These are phyloP conservation scores for Cyclostephanos invisitatus DNA, from an alignment of 108 stramenopile species.

Conservation along the genomic window DNA sequence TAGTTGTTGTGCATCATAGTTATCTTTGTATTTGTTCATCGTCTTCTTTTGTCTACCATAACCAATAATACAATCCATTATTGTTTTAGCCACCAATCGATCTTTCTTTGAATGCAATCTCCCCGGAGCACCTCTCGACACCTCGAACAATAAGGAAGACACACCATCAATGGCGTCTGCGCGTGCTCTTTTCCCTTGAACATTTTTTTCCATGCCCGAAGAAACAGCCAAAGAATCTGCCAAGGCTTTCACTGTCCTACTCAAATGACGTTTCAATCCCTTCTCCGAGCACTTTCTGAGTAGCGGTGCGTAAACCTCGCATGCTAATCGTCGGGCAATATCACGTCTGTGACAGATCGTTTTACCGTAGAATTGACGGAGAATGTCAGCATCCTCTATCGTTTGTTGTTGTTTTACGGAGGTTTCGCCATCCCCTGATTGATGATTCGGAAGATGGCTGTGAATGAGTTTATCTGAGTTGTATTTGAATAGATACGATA, in stretches of 20 bases:
- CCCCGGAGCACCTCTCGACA: conserved; percentile 68
- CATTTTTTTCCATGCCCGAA: background rate
- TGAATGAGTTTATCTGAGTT: conserved; percentile 61
- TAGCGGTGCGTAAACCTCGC: conserved; percentile 81
- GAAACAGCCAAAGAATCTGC: conserved; percentile 40
- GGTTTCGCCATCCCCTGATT: conserved; percentile 5
- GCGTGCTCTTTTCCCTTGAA: conserved; percentile 48
- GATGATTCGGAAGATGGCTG: conserved; percentile 19
- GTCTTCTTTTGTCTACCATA: conserved; percentile 1
- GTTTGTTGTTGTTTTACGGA: conserved; percentile 18
- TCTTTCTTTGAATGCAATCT: conserved; percentile 74
- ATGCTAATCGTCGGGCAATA: conserved; percentile 67
- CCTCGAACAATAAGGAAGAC: conserved; percentile 68
- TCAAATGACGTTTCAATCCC: conserved; percentile 67
- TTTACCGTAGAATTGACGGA: conserved; percentile 80
- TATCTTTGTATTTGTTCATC: background rate
- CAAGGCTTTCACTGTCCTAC: conserved; percentile 70
- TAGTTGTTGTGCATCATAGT: conserved; percentile 14
- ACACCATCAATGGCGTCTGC: conserved; percentile 81
- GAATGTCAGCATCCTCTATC: conserved; percentile 55
- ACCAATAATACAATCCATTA: conserved; percentile 53
- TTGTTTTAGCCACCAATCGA: conserved; percentile 48
- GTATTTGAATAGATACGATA: conserved; percentile 84
- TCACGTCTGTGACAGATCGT: conserved; percentile 76
- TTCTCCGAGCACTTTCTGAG: conserved; percentile 66